Conservation (phyloP, 768 basidiomycete genomes). For the Trichaptum fuscoviolaceum region DNA sequence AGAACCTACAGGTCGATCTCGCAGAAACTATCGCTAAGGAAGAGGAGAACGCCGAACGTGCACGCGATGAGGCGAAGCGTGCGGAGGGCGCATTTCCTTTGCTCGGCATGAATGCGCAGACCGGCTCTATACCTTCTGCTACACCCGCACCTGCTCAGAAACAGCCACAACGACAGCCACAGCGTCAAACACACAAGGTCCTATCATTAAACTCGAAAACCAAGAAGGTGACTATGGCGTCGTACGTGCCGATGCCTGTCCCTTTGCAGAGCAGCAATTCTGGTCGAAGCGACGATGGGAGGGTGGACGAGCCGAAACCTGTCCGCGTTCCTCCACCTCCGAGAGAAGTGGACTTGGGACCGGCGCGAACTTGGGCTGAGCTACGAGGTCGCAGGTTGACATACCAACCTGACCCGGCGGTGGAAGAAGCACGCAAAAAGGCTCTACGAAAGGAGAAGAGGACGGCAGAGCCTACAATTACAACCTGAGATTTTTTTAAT, state of each 20-base stretch:
- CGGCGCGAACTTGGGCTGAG: background rate
- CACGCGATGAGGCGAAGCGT: conserved; percentile 40
- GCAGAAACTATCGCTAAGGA: conserved; percentile 40
- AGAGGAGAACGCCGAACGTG: conserved; percentile 41
- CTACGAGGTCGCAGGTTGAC: conserved; percentile 2
- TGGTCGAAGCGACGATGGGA: conserved; percentile 18
- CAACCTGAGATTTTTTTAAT: background rate
- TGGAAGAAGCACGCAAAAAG: background rate
- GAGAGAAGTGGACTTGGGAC: conserved; percentile 8
- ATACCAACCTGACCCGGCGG: background rate
- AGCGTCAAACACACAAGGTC: conserved; percentile 48
- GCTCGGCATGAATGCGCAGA: conserved; percentile 25
- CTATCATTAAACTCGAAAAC: conserved; percentile 51
- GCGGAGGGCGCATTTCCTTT: conserved; percentile 61
- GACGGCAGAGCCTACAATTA: background rate
- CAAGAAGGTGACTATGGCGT: conserved; percentile 47
- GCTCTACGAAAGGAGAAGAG: background rate
- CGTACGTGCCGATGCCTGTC: conserved; percentile 35
- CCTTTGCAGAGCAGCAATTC: conserved; percentile 32
- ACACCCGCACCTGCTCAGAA: conserved; percentile 8
- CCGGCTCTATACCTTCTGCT: conserved; percentile 4
- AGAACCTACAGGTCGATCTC: conserved; percentile 41
- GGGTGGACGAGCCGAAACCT: conserved; percentile 29
- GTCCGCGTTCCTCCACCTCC: conserved; percentile 35
- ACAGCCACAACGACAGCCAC: conserved; percentile 14